Evolutionary conservation across 164 flowering plant species (phyloP).

Genomic region (Piper betle): DNA sequence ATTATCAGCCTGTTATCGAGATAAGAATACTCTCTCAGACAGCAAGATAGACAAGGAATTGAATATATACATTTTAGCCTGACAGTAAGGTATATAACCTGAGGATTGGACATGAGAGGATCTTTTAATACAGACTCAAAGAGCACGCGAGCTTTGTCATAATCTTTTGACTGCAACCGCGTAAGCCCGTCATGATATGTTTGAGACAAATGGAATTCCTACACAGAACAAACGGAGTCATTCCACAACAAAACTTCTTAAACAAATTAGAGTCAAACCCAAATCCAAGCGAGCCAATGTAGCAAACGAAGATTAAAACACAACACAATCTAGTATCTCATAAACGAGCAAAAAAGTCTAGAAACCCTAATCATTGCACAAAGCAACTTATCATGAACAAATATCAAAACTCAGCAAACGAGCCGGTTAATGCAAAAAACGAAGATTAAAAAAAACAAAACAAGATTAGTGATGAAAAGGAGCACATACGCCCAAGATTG

Average conservation of each 20-base stretch:
- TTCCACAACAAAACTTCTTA: not conserved
- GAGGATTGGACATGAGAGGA: constrained; percentile 58
- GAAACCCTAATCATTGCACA: too few relatives aligned
- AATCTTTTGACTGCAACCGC: constrained; percentile 75
- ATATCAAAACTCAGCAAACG: too few relatives aligned
- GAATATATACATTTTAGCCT: not conserved
- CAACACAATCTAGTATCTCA: too few relatives aligned
- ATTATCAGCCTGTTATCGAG: constrained; percentile 43
- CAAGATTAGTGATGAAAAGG: too few relatives aligned
- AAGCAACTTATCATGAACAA: too few relatives aligned
- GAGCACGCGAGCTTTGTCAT: constrained; percentile 65
- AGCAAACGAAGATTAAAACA: too few relatives aligned
- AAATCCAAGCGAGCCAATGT: not conserved
- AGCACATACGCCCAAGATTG: too few relatives aligned
- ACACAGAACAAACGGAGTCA: constrained; percentile 1
- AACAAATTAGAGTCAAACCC: not conserved
- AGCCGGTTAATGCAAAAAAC: too few relatives aligned
- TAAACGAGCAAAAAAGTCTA: too few relatives aligned
- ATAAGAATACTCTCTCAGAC: constrained; percentile 3
- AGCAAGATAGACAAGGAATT: not conserved
- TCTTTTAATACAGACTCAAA: constrained; percentile 76
- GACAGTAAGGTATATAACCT: constrained; percentile 24
- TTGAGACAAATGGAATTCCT: constrained; percentile 94
- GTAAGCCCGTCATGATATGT: constrained; percentile 86
- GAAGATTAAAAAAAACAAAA: too few relatives aligned